These are phyloP conservation scores for Wallemia mellicola DNA, from an alignment of 1,284 basidiomycete genomes.

Conservation along the genomic window DNA sequence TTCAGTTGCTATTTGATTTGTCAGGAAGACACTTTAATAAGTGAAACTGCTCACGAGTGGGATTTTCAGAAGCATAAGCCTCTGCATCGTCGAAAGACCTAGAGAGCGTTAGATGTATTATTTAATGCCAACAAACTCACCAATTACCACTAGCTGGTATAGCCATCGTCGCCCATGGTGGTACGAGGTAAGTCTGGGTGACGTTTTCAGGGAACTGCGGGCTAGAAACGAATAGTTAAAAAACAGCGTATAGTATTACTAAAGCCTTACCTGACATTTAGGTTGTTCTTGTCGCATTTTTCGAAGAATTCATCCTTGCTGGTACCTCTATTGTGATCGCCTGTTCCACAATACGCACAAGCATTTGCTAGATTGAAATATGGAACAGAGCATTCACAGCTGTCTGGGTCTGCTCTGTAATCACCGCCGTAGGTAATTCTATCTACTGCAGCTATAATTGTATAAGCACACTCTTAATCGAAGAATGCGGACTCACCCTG, in stretches of 20 bases:
- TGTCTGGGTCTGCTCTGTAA: background rate
- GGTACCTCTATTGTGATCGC: background rate
- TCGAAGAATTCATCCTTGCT: background rate
- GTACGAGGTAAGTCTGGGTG: background rate
- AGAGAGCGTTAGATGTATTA: no score
- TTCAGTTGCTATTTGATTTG: no score
- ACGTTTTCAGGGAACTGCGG: background rate
- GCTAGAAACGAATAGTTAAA: no score
- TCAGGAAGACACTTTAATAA: no score
- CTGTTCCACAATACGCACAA: background rate
- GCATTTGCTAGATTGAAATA: background rate
- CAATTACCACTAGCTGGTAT: background rate
- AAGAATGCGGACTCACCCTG: background rate
- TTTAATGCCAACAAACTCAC: no score
- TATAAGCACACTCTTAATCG: no score
- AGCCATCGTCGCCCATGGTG: background rate
- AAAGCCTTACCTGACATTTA: background rate
- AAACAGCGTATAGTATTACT: no score
- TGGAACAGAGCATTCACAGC: background rate
- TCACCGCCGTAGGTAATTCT: background rate
- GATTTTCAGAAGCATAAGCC: background rate
- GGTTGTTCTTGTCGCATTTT: background rate
- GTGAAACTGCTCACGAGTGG: no score
- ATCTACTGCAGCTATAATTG: no score
- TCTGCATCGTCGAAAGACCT: background rate